These are phyloP conservation scores for Teunomyces kruisii DNA, from an alignment of 805 yeast genomes.

Conservation along the genomic window DNA sequence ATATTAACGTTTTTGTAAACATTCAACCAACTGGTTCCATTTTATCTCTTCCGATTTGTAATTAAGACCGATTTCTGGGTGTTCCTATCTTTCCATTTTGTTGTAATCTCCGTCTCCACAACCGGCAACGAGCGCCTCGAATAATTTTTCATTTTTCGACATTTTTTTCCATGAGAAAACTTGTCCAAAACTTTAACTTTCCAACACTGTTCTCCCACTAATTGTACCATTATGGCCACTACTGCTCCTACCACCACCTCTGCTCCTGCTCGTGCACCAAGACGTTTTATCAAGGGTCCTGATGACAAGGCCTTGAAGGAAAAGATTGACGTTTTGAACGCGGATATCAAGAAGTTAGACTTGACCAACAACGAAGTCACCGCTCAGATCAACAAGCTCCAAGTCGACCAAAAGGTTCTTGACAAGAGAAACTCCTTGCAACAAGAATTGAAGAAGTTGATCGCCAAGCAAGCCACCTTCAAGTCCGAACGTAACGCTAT, in stretches of 20 bases:
- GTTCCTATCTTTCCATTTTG: neutral
- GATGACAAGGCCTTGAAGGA: conserved; percentile 65
- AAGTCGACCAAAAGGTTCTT: conserved; percentile 29
- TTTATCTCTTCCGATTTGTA: no score
- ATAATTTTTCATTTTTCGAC: conserved; percentile 9
- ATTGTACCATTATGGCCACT: neutral
- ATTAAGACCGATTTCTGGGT: neutral
- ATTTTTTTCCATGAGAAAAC: conserved; percentile 5
- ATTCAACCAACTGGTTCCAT: no score
- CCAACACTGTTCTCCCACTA: neutral
- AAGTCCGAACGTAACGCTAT: conserved; percentile 49
- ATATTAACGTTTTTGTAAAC: no score
- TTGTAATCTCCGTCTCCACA: neutral
- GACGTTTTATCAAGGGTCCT: conserved; percentile 70
- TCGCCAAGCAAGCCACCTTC: conserved; percentile 47
- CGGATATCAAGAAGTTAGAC: conserved; percentile 65
- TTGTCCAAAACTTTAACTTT: neutral
- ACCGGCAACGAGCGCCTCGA: conserved; percentile 4
- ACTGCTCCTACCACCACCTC: conserved; percentile 13
- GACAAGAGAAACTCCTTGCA: conserved; percentile 36
- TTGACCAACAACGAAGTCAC: conserved; percentile 50
- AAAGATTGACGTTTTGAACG: conserved; percentile 52
- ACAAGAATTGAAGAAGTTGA: conserved; percentile 39
- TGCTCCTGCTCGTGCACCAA: conserved; percentile 14
- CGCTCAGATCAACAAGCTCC: conserved; percentile 49